Base-by-base conservation (phyloP, 306 rosid species). In the Cyamopsis tetragonoloba region DNA sequence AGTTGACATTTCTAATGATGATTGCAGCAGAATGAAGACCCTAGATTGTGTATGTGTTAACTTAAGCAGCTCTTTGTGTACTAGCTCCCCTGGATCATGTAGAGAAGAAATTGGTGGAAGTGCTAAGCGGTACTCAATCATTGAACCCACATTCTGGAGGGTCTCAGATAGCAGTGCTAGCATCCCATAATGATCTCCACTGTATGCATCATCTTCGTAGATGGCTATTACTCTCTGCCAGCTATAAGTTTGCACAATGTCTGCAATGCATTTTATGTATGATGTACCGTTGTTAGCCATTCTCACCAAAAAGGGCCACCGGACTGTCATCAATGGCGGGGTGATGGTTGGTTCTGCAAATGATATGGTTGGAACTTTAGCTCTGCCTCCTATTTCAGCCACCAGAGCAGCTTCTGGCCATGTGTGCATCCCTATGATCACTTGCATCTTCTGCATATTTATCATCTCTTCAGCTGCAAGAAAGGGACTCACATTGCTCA, bases 1-100 rank as follows among this genome's bases (percentile, higher is more conserved):
- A 60, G 53, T 70, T 31, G 53, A 69, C 80, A 81, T 85, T 18
- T 81, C 77, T 7, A 79, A 44, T 27, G 96, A 86, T 49, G 87
- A 79, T 41, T 73, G 83, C 22, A 87, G 75, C 74, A 89, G 84
- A 17, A 87, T 71, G 79, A 89, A 89, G n/a, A 82, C 86, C 7
- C 93, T 79, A 54, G 91, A 79, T 63, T 87, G 86, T 2, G 79
- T 57, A 0, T 41, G 24, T 9, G 50, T 49, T 55, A 89, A 47
- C 79, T 85, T 87, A 14, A 23, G 0, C 15, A 86, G 23, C 76
- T 85, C 91, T 56, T 81, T 75, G 3, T 6, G 58, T 18, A 79
- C 71, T 24, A 70, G 5, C 42, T 22, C 42, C 56, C 30, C 50
- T 22, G 87, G 86, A 50, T 83, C 66, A 7, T 81, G 41, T 22